phyloP scores from a whole-genome alignment of 768 basidiomycete genomes.

The Lenzites betulinus region DNA sequence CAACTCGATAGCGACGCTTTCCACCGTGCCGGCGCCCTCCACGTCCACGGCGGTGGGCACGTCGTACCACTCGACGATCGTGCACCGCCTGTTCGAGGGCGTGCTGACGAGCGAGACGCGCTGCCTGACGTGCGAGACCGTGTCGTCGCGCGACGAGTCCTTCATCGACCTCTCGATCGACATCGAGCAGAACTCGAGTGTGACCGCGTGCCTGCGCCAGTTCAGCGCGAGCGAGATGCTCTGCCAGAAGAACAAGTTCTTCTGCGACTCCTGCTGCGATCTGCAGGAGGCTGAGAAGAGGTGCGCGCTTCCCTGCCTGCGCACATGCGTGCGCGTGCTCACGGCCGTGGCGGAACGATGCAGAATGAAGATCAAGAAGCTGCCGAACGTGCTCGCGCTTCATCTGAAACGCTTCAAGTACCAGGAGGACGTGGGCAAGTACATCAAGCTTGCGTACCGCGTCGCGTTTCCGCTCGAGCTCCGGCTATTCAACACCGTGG shows the following conservation, averaged over 20 bases:
- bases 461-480: constrained; percentile 96
- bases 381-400: constrained; percentile 92
- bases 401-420: constrained; percentile 99
- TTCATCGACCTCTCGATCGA: constrained; percentile 99
- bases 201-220: constrained; percentile 93
- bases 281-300: constrained; percentile 98
- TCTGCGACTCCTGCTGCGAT: constrained; percentile 96
- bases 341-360: neutral
- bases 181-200: constrained; percentile 96
- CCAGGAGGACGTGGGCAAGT: constrained; percentile 86
- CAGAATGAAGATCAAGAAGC: constrained; percentile 98
- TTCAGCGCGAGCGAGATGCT: constrained; percentile 99
- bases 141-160: constrained; percentile 86
- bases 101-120: constrained; percentile 95
- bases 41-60: constrained; percentile 41
- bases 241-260: constrained; percentile 97
- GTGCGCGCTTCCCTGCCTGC: constrained; percentile 43
- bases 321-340: neutral
- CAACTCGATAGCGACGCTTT: constrained; percentile 57
- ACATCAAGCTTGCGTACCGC: constrained; percentile 95
- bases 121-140: constrained; percentile 97
- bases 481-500: constrained; percentile 94
- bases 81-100: constrained; percentile 94
- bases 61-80: constrained; percentile 58
- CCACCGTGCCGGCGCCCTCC: constrained; percentile 46